phyloP scores from a whole-genome alignment of 805 yeast species.

The Aciculoconidium aculeatum region DNA sequence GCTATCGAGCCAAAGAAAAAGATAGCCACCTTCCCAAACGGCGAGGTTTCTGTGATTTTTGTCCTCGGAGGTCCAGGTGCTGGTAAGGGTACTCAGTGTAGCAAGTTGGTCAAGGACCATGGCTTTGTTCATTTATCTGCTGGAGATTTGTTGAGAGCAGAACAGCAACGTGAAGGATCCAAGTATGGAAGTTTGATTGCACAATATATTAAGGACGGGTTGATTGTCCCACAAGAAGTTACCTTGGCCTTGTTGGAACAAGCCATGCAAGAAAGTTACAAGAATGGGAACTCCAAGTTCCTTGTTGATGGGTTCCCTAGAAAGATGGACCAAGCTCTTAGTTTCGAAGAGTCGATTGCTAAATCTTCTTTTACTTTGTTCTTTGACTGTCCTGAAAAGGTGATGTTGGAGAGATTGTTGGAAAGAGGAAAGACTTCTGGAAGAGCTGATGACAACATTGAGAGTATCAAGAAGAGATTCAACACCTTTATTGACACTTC shows the following conservation, averaged over 20 bases:
- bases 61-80: constrained; percentile 98
- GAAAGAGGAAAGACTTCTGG: constrained; percentile 95
- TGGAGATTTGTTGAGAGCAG: constrained; percentile 93
- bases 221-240: constrained; percentile 89
- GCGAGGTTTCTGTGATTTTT: constrained; percentile 74
- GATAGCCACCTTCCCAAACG: constrained; percentile 49
- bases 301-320: constrained; percentile 96
- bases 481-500: constrained; percentile 79
- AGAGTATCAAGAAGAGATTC: constrained; percentile 86
- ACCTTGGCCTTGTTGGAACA: constrained; percentile 78
- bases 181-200: constrained; percentile 82
- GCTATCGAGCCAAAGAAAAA: constrained; percentile 35
- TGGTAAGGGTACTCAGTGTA: constrained; percentile 97
- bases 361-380: constrained; percentile 66
- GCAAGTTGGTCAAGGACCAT: constrained; percentile 71
- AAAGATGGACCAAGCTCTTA: constrained; percentile 94
- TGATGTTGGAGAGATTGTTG: constrained; percentile 78
- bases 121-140: constrained; percentile 88
- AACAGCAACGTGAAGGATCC: constrained; percentile 78
- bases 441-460: constrained; percentile 87
- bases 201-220: constrained; percentile 77
- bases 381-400: constrained; percentile 75
- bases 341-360: constrained; percentile 78
- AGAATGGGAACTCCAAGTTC: constrained; percentile 51
- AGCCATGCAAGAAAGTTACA: constrained; percentile 57